These are phyloP conservation scores for Erythrophleum fordii DNA, from an alignment of 306 rosid genomes.

Conservation along the genomic window DNA sequence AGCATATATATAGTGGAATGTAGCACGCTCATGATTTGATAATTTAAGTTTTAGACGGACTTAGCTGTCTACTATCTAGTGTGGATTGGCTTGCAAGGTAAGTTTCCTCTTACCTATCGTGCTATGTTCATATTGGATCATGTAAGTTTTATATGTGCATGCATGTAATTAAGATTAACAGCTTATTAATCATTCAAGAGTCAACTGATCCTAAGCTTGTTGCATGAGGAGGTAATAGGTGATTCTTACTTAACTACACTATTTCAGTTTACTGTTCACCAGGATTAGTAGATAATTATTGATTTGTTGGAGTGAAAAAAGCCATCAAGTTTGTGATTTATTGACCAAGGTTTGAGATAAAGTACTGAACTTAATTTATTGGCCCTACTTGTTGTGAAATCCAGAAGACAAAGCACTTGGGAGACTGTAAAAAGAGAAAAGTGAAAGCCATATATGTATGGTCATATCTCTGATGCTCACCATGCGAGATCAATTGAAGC, in stretches of 20 bases:
- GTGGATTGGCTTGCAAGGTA: constrained; percentile 6
- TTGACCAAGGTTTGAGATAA: not conserved
- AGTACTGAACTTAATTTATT: too few species aligned
- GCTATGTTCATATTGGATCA: too few species aligned
- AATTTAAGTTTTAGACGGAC: too few species aligned
- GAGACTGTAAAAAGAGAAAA: not conserved
- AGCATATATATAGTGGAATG: too few species aligned
- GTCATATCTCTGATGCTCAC: not conserved
- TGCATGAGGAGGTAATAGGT: not conserved
- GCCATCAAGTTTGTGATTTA: not conserved
- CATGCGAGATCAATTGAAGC: constrained; percentile 31
- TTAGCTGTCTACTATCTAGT: not conserved
- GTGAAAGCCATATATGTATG: not conserved
- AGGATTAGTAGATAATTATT: not conserved
- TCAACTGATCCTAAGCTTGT: not conserved
- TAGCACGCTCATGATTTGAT: too few species aligned
- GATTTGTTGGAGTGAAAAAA: not conserved
- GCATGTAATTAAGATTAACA: too few species aligned
- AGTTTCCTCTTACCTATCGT: not conserved
- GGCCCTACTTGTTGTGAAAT: too few species aligned
- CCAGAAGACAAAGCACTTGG: not conserved
- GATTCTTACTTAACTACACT: not conserved
- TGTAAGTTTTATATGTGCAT: too few species aligned
- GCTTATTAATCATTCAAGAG: not conserved
- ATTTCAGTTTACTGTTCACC: too few species aligned